These are phyloP conservation scores for Cicer chorassanicum DNA, from an alignment of 306 rosid genomes.

Conservation along the genomic window DNA sequence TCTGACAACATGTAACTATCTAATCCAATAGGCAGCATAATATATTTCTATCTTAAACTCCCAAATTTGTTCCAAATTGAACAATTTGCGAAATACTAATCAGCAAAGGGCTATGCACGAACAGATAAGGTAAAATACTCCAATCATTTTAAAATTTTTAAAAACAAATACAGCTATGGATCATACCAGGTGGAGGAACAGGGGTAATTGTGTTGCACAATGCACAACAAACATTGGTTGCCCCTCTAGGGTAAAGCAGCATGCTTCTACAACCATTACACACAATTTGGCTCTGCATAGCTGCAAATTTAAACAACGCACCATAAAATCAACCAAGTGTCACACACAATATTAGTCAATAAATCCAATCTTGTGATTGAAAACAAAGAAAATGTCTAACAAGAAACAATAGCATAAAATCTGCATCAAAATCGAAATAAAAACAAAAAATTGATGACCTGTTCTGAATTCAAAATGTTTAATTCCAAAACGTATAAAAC, in stretches of 20 bases:
- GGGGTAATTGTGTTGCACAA: slow-evolving; percentile 81
- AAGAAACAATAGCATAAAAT: slow-evolving; percentile 9
- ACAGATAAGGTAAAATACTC: not conserved
- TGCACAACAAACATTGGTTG: slow-evolving; percentile 94
- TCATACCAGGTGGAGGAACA: slow-evolving; percentile 87
- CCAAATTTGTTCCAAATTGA: slow-evolving; percentile 17
- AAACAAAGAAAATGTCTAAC: not conserved
- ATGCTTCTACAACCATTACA: slow-evolving; percentile 92
- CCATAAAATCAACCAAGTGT: slow-evolving; percentile 15
- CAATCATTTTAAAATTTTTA: slow-evolving; percentile 7
- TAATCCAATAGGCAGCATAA: not conserved
- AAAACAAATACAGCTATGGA: not conserved
- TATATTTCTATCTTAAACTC: slow-evolving; percentile 25
- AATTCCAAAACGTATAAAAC: slow-evolving; percentile 2
- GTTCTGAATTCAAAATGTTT: not conserved
- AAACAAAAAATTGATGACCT: slow-evolving; percentile 13
- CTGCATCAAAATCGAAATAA: slow-evolving; percentile 35
- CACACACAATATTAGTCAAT: not conserved
- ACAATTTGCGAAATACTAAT: slow-evolving; percentile 1
- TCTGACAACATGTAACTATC: slow-evolving; percentile 4
- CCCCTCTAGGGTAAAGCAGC: slow-evolving; percentile 94
- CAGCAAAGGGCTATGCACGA: not conserved
- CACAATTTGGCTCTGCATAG: slow-evolving; percentile 96
- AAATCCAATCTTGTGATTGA: slow-evolving; percentile 15
- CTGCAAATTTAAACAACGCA: slow-evolving; percentile 59